phyloP scores from a whole-genome alignment of 2,329 filamentous ascomycete species.

The Nannizzia gypsea region DNA sequence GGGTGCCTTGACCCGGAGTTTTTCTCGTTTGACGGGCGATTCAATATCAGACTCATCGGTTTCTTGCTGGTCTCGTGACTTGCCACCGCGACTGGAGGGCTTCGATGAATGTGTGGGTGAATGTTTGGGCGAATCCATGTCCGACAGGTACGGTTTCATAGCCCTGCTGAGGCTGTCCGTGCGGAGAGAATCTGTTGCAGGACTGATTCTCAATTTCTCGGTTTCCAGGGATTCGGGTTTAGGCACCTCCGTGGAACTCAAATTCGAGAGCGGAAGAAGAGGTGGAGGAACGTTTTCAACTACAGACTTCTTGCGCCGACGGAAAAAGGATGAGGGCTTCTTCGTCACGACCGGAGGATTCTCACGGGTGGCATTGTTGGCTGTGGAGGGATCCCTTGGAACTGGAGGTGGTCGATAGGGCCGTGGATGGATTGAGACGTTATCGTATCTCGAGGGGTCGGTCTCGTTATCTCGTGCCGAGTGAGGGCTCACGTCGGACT shows the following conservation, averaged over 20 bases:
- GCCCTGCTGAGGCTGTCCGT: conserved; percentile 72
- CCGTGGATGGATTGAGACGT: conserved; percentile 16
- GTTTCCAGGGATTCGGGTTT: conserved; percentile 18
- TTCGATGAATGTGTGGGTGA: background rate
- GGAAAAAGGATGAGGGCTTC: conserved; percentile 89
- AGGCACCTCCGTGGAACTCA: conserved; percentile 19
- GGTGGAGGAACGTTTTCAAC: conserved; percentile 52
- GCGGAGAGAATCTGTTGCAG: conserved; percentile 42
- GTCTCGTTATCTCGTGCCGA: conserved; percentile 3
- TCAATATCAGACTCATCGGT: conserved; percentile 2
- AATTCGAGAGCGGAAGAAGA: conserved; percentile 35
- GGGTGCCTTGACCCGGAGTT: background rate
- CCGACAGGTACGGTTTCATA: conserved; percentile 68
- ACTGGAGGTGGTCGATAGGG: conserved; percentile 19
- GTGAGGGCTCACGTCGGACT: conserved; percentile 8
- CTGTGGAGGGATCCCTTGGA: conserved; percentile 18
- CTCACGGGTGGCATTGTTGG: conserved; percentile 22
- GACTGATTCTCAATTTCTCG: conserved; percentile 13
- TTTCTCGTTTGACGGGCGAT: background rate
- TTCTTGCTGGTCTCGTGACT: conserved; percentile 15
- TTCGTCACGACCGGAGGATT: conserved; percentile 53
- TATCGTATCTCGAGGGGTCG: conserved; percentile 7
- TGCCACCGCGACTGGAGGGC: conserved; percentile 13
- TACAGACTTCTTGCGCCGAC: conserved; percentile 81
- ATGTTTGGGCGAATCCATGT: conserved; percentile 16